Conservation (phyloP, 768 basidiomycete species). For the Goffeauzyma gilvescens region DNA sequence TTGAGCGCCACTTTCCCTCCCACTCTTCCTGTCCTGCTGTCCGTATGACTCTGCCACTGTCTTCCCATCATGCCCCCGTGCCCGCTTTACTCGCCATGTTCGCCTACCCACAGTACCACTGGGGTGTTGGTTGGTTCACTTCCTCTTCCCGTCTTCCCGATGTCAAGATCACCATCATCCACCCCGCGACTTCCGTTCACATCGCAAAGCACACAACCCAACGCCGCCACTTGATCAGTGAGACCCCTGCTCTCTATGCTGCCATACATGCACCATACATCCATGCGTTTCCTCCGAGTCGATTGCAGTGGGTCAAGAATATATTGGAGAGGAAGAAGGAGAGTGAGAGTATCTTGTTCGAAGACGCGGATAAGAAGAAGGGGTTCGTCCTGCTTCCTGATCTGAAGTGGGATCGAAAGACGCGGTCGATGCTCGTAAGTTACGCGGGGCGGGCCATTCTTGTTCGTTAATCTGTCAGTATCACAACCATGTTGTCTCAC, state of each 20-base stretch:
- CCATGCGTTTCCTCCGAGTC: conserved; percentile 46
- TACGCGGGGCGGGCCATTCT: no score
- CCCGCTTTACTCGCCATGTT: conserved; percentile 15
- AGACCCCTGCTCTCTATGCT: conserved; percentile 63
- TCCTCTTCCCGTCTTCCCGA: conserved; percentile 38
- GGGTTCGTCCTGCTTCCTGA: conserved; percentile 75
- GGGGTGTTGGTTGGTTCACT: conserved; percentile 55
- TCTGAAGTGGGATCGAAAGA: conserved; percentile 85
- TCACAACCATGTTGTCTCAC: background rate
- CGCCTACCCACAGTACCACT: conserved; percentile 52
- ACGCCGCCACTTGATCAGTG: conserved; percentile 49
- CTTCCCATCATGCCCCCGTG: conserved; percentile 4
- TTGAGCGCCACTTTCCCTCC: background rate
- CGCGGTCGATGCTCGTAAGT: conserved; percentile 43
- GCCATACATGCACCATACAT: conserved; percentile 62
- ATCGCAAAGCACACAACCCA: conserved; percentile 77
- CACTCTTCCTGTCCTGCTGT: background rate
- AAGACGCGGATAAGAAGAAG: conserved; percentile 36
- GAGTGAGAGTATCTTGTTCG: conserved; percentile 49
- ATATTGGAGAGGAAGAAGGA: conserved; percentile 63
- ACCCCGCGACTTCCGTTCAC: conserved; percentile 75
- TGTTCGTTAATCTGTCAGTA: no score
- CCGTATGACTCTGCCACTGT: conserved; percentile 1
- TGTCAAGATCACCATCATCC: conserved; percentile 64
- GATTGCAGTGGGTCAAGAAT: conserved; percentile 78